Percentiles rank a stretch among this genome's conserved stretches.
Conservation (phyloP, 176 grass and related monocot species). For the Musa itinerans region DNA sequence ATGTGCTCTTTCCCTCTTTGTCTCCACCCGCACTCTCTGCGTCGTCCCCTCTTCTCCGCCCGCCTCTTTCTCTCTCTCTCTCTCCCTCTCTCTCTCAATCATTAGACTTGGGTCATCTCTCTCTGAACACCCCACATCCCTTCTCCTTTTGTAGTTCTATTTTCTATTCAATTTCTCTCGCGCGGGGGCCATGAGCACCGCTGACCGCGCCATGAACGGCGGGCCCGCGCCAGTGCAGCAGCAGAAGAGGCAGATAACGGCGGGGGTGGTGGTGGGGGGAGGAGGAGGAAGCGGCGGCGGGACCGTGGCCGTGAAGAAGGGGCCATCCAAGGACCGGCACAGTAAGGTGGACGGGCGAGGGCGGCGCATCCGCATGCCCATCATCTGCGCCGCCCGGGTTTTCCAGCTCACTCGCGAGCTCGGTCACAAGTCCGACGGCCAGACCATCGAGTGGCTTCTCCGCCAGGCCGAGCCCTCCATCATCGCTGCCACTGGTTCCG, state of each 20-base stretch:
- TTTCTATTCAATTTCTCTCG: background rate
- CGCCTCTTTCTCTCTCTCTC: background rate
- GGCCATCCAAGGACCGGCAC: slow-evolving; percentile 14
- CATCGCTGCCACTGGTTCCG: slow-evolving; percentile 19
- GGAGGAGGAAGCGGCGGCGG: background rate
- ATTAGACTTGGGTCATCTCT: background rate
- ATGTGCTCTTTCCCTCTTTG: slow-evolving; percentile 14
- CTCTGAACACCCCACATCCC: background rate
- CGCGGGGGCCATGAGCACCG: slow-evolving; percentile 4
- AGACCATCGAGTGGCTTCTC: slow-evolving; percentile 25
- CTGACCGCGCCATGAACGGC: slow-evolving; percentile 2
- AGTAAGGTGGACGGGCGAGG: slow-evolving; percentile 21
- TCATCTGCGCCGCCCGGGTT: slow-evolving; percentile 20
- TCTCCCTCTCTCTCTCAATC: slow-evolving; percentile 10
- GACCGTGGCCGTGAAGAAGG: background rate
- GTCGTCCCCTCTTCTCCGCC: background rate
- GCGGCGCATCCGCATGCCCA: slow-evolving; percentile 20
- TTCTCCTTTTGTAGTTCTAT: background rate
- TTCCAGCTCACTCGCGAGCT: slow-evolving; percentile 25
- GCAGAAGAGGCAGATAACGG: background rate
- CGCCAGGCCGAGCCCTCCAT: slow-evolving; percentile 22
- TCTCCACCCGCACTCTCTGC: background rate
- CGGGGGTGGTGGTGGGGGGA: background rate
- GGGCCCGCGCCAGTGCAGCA: background rate
- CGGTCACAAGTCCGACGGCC: slow-evolving; percentile 23